Evolutionary conservation across 371 early-diverging fungal genomes (phyloP).

Genomic region (Syncephalastrum contaminatum): DNA sequence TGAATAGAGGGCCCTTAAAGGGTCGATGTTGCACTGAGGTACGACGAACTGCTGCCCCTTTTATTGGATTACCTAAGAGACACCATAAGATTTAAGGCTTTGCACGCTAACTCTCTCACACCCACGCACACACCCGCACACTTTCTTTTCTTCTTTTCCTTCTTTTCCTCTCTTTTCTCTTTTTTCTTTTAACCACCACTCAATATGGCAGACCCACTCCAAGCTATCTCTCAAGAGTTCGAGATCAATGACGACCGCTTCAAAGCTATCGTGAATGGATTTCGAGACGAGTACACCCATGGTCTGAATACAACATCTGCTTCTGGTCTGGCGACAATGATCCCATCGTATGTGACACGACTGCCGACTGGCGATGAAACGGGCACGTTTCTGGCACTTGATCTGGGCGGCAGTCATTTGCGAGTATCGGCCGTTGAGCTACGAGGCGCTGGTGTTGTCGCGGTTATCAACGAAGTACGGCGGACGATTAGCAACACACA

Average conservation of each 20-base stretch:
- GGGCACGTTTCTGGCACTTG: slow-evolving; percentile 86
- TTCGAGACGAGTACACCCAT: slow-evolving; percentile 40
- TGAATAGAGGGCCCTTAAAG: too few species aligned
- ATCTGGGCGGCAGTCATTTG: slow-evolving; percentile 93
- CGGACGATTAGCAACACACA: slow-evolving; percentile 39
- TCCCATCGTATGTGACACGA: slow-evolving; percentile 84
- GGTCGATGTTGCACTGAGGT: too few species aligned
- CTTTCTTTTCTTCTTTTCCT: slow-evolving; percentile 1
- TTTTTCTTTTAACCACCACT: not conserved
- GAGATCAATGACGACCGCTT: slow-evolving; percentile 31
- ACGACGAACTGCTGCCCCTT: not conserved
- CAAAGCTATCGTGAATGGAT: slow-evolving; percentile 48
- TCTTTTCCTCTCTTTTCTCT: slow-evolving; percentile 1
- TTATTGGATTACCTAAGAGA: not conserved
- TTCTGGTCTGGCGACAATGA: slow-evolving; percentile 55
- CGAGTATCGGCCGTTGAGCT: slow-evolving; percentile 81
- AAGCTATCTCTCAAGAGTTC: slow-evolving; percentile 4
- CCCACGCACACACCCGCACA: not conserved
- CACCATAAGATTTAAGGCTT: slow-evolving; percentile 1
- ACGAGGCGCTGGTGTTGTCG: slow-evolving; percentile 68
- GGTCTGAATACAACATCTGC: slow-evolving; percentile 39
- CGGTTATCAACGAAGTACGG: slow-evolving; percentile 71
- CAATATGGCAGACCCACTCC: not conserved
- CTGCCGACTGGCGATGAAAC: slow-evolving; percentile 85
- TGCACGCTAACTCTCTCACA: not conserved